Evolutionary conservation across 1,139 yeast genomes (phyloP).

Genomic region (Magnusiomyces clavatus): DNA sequence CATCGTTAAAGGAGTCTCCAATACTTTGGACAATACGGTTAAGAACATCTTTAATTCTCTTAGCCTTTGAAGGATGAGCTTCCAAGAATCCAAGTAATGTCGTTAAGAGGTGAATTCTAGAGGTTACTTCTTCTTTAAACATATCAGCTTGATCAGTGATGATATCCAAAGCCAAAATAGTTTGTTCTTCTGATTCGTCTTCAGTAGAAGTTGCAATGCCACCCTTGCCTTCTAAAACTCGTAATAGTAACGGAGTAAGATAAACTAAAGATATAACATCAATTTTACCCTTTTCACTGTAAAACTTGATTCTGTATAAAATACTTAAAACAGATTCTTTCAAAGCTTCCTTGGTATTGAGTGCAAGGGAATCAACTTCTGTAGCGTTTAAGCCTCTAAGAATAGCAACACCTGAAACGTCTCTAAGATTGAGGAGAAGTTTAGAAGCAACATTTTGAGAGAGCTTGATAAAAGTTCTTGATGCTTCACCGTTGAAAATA

Average conservation of each 20-base stretch:
- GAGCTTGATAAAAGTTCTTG: conserved; percentile 27
- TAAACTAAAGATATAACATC: conserved; percentile 65
- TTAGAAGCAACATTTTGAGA: conserved; percentile 36
- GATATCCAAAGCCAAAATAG: conserved; percentile 69
- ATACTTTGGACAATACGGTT: conserved; percentile 67
- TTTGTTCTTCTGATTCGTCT: conserved; percentile 82
- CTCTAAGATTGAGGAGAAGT: conserved; percentile 43
- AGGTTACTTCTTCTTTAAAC: conserved; percentile 58
- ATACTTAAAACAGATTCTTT: conserved; percentile 52
- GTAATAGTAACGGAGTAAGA: conserved; percentile 62
- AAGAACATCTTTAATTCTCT: conserved; percentile 76
- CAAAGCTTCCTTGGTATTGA: conserved; percentile 44
- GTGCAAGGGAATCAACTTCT: conserved; percentile 30
- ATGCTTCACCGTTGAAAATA: conserved; percentile 28
- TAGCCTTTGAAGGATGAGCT: conserved; percentile 66
- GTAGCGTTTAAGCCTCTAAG: conserved; percentile 38
- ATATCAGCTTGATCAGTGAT: conserved; percentile 69
- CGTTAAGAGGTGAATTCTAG: conserved; percentile 56
- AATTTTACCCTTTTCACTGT: conserved; percentile 65
- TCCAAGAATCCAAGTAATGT: conserved; percentile 58
- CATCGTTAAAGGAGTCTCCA: conserved; percentile 47
- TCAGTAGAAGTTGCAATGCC: conserved; percentile 57
- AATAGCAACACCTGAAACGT: conserved; percentile 56
- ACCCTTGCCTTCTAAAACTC: conserved; percentile 41
- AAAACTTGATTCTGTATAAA: conserved; percentile 66